A percentile compares a stretch with the other conserved stretches of the same genome.
Evolutionary conservation across 139 green algal species (phyloP).

Genomic region (Tetratostichococcus sp.): DNA sequence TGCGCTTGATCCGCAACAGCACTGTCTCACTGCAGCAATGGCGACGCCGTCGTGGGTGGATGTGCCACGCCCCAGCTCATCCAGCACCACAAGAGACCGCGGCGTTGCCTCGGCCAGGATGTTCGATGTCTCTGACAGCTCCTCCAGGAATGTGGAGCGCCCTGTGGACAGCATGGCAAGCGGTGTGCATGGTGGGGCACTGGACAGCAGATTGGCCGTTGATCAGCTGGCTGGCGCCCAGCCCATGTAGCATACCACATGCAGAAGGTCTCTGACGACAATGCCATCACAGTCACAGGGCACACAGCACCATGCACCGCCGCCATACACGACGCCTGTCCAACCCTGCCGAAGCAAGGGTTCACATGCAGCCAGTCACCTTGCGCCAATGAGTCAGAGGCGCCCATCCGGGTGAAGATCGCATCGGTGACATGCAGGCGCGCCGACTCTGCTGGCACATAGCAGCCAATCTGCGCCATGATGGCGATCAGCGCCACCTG

Average conservation of each 20-base stretch:
- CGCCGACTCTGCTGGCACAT: conserved; percentile 69
- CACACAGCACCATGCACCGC: too few relatives aligned
- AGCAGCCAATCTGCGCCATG: conserved; percentile 88
- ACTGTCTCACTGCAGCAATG: conserved; percentile 37
- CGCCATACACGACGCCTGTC: too few relatives aligned
- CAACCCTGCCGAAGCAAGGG: too few relatives aligned
- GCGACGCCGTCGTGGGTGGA: conserved; percentile 56
- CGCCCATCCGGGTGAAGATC: conserved; percentile 88
- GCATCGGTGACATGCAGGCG: conserved; percentile 68
- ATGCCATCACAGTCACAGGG: too few relatives aligned
- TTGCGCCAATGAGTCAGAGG: conserved; percentile 70
- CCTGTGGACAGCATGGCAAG: too few relatives aligned
- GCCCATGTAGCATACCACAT: too few relatives aligned
- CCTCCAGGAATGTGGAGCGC: conserved; percentile 65
- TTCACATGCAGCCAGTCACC: conserved; percentile 51
- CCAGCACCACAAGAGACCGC: conserved; percentile 57
- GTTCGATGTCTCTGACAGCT: conserved; percentile 69
- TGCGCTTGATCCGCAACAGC: background rate
- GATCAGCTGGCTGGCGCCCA: too few relatives aligned
- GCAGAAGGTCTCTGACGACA: too few relatives aligned
- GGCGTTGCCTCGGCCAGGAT: conserved; percentile 66
- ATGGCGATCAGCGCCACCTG: conserved; percentile 69
- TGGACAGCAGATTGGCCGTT: too few relatives aligned
- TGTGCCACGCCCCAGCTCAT: conserved; percentile 68
- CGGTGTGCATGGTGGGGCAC: too few relatives aligned